Conservation (phyloP, 2,329 filamentous ascomycete species). For the Stachybotrys chartarum region DNA sequence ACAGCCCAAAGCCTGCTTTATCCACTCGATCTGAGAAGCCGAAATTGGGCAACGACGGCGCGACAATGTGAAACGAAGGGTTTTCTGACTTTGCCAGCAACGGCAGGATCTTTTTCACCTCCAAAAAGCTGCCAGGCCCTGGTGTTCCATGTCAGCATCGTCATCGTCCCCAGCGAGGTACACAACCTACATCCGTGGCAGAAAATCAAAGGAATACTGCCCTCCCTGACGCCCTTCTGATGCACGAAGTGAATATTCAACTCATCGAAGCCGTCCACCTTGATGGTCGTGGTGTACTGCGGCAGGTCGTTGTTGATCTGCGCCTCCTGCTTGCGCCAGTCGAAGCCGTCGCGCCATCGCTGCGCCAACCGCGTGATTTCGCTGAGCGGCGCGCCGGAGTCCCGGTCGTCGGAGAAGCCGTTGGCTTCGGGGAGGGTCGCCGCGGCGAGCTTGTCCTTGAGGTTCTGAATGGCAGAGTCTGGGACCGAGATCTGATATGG, state of each 20-base stretch:
- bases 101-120: conserved; percentile 55
- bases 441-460: conserved; percentile 23
- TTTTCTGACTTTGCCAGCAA: conserved; percentile 25
- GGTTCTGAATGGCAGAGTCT: conserved; percentile 17
- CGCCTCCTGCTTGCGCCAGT: conserved; percentile 54
- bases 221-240: conserved; percentile 38
- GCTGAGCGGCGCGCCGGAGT: conserved; percentile 21
- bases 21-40: conserved; percentile 22
- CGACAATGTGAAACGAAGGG: conserved; percentile 47
- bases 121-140: conserved; percentile 62
- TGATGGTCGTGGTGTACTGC: conserved; percentile 46
- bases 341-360: conserved; percentile 40
- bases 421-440: conserved; percentile 20
- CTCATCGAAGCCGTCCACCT: conserved; percentile 49
- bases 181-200: conserved; percentile 50
- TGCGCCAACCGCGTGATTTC: conserved; percentile 26
- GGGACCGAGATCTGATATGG: conserved; percentile 28
- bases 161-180: too few species aligned
- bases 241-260: conserved; percentile 60
- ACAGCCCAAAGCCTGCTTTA: conserved; percentile 21
- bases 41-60: conserved; percentile 51
- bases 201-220: conserved; percentile 59
- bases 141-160: conserved; percentile 23
- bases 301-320: conserved; percentile 55
- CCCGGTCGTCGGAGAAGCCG: conserved; percentile 24